These are phyloP conservation scores for Wickerhamomyces bovis DNA, from an alignment of 805 yeast genomes.

Conservation along the genomic window DNA sequence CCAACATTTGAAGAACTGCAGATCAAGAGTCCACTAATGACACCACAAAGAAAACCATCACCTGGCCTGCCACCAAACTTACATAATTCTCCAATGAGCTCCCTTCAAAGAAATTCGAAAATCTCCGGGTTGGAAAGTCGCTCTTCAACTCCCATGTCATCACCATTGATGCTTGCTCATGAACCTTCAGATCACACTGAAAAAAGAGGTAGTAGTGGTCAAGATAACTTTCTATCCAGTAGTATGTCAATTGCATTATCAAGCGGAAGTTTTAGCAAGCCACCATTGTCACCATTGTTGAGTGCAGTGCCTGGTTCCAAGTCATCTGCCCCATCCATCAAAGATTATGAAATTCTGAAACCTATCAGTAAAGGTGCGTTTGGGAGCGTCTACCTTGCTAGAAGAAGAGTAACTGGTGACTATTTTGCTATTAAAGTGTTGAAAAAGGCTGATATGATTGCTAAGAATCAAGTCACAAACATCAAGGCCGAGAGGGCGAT, in stretches of 20 bases:
- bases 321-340: conserved; percentile 61
- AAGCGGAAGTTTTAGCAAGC: conserved; percentile 31
- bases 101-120: conserved; percentile 48
- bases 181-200: conserved; percentile 30
- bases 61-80: conserved; percentile 17
- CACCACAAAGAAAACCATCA: conserved; percentile 25
- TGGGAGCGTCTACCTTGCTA: conserved; percentile 88
- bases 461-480: conserved; percentile 92
- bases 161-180: conserved; percentile 49
- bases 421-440: conserved; percentile 91
- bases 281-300: conserved; percentile 76
- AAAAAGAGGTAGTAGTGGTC: conserved; percentile 18
- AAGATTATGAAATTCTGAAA: conserved; percentile 83
- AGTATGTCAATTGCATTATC: conserved; percentile 1
- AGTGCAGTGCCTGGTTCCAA: conserved; percentile 54
- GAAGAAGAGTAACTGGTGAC: conserved; percentile 82
- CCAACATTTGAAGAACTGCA: conserved; percentile 21
- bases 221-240: conserved; percentile 23
- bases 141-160: conserved; percentile 42
- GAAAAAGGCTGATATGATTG: conserved; percentile 91
- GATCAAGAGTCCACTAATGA: conserved; percentile 25
- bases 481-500: conserved; percentile 94
- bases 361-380: conserved; percentile 97
- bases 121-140: conserved; percentile 15
- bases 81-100: conserved; percentile 48